Evolutionary conservation across 495 filamentous ascomycete genomes (phyloP), one percentile per base, ranked within the genome.

Genomic region (Tuber melanosporum): DNA sequence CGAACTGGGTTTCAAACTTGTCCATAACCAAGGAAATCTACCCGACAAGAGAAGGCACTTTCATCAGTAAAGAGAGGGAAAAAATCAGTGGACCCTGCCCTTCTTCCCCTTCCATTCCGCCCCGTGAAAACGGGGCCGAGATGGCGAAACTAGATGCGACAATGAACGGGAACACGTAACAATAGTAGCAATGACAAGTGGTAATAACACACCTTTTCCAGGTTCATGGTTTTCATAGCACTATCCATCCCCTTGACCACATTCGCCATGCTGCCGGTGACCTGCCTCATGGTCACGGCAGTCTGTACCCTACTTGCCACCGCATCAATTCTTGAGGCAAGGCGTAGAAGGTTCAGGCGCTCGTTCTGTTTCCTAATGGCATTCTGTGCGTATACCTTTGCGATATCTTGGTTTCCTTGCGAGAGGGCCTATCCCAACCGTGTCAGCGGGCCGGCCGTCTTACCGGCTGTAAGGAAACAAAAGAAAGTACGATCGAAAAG

Each of bases 311-410:
- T 82, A 77, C 87, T 88, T 43, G 86, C 87, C 22, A 91, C 90
- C 22, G 89, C 89, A 84, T 91, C 90, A 78, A 91, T 90, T 39
- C 90, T 80, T 22, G 87, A 88, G 17, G 84, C 89, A 22, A 91
- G 85, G 9, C 87, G 83, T 41, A 91, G 85, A 32, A 91, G 88
- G 81, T 91, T 90, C 76, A 91, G 82, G 70, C 89, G 86, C 80
- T 91, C 89, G 82, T 91, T 93, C 78, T 90, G 87, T 85, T 95
- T 93, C 7, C 92, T 91, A 73, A 92, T 92, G 66, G 92, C 91
- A 83, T 94, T 94, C 83, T 94, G 91, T n/a, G 90, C 90, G 84
- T 94, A 93, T 83, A 94, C 91, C 81, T 92, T 91, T 41, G 91
- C 91, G 74, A 93, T 94, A 81, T 94, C 92, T 83, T 89, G 84